Conservation (phyloP, 2,329 filamentous ascomycete species). For the Botrytis cinerea region DNA sequence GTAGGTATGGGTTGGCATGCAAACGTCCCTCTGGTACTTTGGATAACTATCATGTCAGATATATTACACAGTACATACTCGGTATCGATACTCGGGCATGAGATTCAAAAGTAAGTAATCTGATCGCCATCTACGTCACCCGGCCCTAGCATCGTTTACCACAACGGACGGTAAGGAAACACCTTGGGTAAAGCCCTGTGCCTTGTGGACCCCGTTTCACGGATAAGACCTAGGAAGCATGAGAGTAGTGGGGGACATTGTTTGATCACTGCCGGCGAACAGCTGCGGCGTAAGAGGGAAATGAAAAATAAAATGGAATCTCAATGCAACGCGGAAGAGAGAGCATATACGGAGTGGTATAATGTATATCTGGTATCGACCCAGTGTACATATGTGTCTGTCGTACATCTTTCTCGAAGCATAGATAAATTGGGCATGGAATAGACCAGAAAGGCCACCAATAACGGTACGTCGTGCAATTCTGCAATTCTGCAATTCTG, state of each 20-base stretch:
- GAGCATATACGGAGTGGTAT: neutral
- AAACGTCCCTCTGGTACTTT: neutral
- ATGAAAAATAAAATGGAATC: neutral
- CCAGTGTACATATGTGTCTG: neutral
- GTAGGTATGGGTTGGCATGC: neutral
- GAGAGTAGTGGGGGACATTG: neutral
- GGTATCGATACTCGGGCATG: slow-evolving; percentile 8
- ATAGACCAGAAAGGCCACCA: too few species aligned
- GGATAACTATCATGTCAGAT: neutral
- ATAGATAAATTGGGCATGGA: neutral
- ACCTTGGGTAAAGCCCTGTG: neutral
- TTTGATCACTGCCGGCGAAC: neutral
- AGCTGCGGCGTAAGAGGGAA: neutral
- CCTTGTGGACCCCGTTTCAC: neutral
- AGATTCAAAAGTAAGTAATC: slow-evolving; percentile 4
- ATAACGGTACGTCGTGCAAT: neutral
- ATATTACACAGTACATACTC: neutral
- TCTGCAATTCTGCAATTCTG: too few species aligned
- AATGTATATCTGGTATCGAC: neutral
- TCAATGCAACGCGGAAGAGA: neutral
- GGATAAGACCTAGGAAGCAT: neutral
- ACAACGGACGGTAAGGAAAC: neutral
- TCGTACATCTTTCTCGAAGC: neutral
- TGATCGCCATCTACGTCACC: slow-evolving; percentile 15
- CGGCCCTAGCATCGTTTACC: neutral